Evolutionary conservation across 2,329 filamentous ascomycete species (phyloP), one percentile per base, ranked within the genome.

Genomic region (Stromatinia cepivora): DNA sequence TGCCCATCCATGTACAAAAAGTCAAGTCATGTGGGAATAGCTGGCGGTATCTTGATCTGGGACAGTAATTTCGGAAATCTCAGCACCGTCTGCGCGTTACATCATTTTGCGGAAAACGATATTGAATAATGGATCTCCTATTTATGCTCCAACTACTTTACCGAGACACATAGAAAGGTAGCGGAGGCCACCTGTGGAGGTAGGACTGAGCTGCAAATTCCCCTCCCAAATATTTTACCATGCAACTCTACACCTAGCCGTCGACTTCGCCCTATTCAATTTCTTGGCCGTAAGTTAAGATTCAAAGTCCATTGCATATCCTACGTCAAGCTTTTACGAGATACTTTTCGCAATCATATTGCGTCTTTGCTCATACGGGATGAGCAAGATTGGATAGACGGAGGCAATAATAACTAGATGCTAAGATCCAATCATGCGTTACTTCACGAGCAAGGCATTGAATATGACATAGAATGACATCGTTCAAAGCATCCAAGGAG

Each of bases 31-130:
- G 87, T 66, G 2, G 88, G 70, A 0, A 90, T 56, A 0, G 82
- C 82, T 0, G 84, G 85, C 0, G 85, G 80, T 20, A 86, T 73
- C 78, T 88, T 85, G 0, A 89, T 79, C 0, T 15, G 87, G 88
- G 0, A 89, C 80, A 17, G 88, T 85, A 73, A 85, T 87, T 72
- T 92, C 89, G 0, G 89, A 88, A 79, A 28, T 87, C 83, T 74
- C 71, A 89, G 87, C 0, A 87, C 87, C 79, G 0, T 84, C 84
- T 79, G 69, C 34, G 22, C 69, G 67, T 20, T 52, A 42, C 17
- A 71, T 66, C 56, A 70, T 42, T 45, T 66, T 48, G 5, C 48
- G 39, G 46, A 66, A 76, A 4, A 73, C 25, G 39, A 64, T 63
- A 71, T 79, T 76, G 36, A 76, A 76, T 20, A 78, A 69, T 22